Percentiles rank a stretch among this genome's conserved stretches.
Evolutionary conservation across 805 yeast genomes (phyloP).

Genomic region (Ogataea pignaliae): DNA sequence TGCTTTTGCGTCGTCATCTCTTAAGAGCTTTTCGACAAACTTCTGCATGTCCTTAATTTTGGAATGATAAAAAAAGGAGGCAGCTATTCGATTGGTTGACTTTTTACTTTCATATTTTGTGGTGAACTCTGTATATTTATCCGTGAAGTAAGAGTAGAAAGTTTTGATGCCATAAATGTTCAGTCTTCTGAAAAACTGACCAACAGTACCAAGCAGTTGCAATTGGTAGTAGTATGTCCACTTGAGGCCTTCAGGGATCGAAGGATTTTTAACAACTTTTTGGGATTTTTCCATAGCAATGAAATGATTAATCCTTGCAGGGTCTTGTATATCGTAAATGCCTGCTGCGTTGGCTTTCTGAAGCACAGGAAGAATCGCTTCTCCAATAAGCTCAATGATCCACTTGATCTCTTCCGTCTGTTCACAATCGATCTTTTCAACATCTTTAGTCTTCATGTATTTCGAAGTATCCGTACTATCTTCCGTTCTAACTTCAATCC

Average conservation of each 20-base stretch:
- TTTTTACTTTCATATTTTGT: constrained; percentile 54
- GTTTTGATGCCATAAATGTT: constrained; percentile 80
- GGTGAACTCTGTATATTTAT: constrained; percentile 53
- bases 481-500: constrained; percentile 83
- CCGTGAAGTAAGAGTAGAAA: constrained; percentile 62
- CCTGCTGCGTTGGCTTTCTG: constrained; percentile 59
- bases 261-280: constrained; percentile 47
- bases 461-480: constrained; percentile 71
- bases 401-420: constrained; percentile 51
- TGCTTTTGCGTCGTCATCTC: constrained; percentile 22
- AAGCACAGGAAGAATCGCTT: constrained; percentile 64
- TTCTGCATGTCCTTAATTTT: constrained; percentile 41
- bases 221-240: constrained; percentile 66
- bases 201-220: constrained; percentile 63
- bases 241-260: constrained; percentile 62
- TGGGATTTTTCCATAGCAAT: constrained; percentile 66
- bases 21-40: constrained; percentile 40
- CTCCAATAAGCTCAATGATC: constrained; percentile 50
- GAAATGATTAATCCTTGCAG: constrained; percentile 65
- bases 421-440: constrained; percentile 55
- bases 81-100: constrained; percentile 58
- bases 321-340: constrained; percentile 61
- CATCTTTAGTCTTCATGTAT: constrained; percentile 67
- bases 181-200: constrained; percentile 63
- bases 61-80: constrained; percentile 54